phyloP scores from a whole-genome alignment of 768 basidiomycete species.

The Tulasnella sp. region DNA sequence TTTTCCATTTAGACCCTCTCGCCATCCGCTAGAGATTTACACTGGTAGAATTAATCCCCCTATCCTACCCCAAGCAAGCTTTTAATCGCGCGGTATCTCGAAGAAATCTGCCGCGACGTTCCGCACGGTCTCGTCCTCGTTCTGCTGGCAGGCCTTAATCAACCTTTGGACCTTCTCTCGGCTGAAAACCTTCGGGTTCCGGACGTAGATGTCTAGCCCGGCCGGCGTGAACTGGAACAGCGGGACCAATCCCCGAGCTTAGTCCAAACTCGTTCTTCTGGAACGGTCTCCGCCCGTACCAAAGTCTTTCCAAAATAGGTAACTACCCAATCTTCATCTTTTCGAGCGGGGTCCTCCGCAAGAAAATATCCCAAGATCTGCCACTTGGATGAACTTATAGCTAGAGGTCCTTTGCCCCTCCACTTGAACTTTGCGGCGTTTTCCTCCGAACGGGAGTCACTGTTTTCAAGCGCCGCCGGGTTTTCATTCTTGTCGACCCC shows the following conservation, averaged over 20 bases:
- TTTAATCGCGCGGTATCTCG: conserved; percentile 16
- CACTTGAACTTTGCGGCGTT: conserved; percentile 18
- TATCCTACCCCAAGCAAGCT: not conserved
- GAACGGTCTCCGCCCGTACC: conserved; percentile 12
- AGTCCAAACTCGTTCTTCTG: not conserved
- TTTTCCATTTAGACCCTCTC: not conserved
- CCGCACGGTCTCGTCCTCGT: conserved; percentile 9
- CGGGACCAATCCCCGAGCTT: not conserved
- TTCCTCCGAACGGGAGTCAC: not conserved
- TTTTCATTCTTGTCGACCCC: conserved; percentile 10
- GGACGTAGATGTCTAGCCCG: conserved; percentile 16
- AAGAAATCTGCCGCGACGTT: conserved; percentile 7
- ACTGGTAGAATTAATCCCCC: conserved; percentile 7
- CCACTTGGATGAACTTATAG: conserved; percentile 6
- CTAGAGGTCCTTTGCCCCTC: conserved; percentile 9
- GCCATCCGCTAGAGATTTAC: not conserved
- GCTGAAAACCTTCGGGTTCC: conserved; percentile 18
- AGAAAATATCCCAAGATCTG: conserved; percentile 21
- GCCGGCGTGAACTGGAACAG: conserved; percentile 15
- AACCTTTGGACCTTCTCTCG: conserved; percentile 15
- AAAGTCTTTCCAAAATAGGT: conserved; percentile 23
- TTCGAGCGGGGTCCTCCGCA: not conserved
- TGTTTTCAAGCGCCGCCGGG: not conserved
- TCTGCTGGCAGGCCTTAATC: conserved; percentile 17
- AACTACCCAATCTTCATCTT: conserved; percentile 21